A percentile compares a stretch with the other conserved stretches of the same genome.
phyloP scores from a whole-genome alignment of 1,284 basidiomycete genomes.

The Papiliotrema laurentii region DNA sequence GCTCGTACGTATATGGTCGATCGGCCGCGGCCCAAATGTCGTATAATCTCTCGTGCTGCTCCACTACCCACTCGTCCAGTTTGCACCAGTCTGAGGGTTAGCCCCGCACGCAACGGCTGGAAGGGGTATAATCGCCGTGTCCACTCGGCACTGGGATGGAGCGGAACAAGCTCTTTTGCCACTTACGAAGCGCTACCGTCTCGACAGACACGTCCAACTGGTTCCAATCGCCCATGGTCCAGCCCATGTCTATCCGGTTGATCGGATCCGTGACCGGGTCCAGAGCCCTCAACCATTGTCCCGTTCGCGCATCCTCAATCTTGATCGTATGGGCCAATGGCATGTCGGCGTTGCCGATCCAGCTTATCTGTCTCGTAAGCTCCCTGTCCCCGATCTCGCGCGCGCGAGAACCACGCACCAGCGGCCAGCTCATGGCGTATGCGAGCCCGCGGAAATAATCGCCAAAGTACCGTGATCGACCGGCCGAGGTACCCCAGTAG shows the following conservation, averaged over 20 bases:
- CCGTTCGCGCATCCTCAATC: slow-evolving; percentile 48
- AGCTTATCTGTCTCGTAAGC: slow-evolving; percentile 33
- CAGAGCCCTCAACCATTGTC: slow-evolving; percentile 46
- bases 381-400: background rate
- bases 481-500: slow-evolving; percentile 49
- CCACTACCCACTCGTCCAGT: slow-evolving; percentile 41
- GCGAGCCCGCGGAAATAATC: slow-evolving; percentile 49
- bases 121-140: too few species aligned
- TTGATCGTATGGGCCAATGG: slow-evolving; percentile 42
- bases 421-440: slow-evolving; percentile 49
- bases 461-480: slow-evolving; percentile 40
- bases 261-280: slow-evolving; percentile 45
- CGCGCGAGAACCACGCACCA: slow-evolving; percentile 27
- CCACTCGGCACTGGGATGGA: background rate
- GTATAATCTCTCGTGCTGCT: slow-evolving; percentile 34
- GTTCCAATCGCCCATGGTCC: slow-evolving; percentile 51
- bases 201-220: slow-evolving; percentile 40
- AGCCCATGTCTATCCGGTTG: slow-evolving; percentile 44
- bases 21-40: slow-evolving; percentile 37
- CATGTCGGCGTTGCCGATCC: slow-evolving; percentile 47
- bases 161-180: background rate
- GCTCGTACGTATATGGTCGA: slow-evolving; percentile 32
- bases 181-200: slow-evolving; percentile 48
- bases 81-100: slow-evolving; percentile 43
- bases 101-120: background rate